These are phyloP conservation scores for Trametes meyenii DNA, from an alignment of 768 basidiomycete genomes.

Conservation along the genomic window DNA sequence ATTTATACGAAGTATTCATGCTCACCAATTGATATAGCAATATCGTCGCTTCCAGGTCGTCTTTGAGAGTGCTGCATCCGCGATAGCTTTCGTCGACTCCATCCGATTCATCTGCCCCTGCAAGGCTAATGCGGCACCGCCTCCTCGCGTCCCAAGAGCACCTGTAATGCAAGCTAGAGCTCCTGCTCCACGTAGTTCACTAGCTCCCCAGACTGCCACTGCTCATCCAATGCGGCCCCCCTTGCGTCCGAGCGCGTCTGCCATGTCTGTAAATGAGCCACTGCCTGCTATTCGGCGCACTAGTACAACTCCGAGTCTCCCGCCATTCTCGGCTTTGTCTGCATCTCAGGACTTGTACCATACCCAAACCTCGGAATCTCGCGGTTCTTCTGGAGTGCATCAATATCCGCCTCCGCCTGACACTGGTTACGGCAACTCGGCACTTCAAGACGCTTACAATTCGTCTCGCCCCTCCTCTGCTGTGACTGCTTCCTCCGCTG, in stretches of 20 bases:
- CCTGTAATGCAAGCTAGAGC: neutral
- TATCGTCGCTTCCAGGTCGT: conserved; percentile 80
- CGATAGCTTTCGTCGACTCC: conserved; percentile 59
- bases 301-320: neutral
- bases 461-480: conserved; percentile 18
- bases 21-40: conserved; percentile 42
- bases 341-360: neutral
- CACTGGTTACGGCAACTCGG: neutral
- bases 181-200: neutral
- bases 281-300: neutral
- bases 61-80: conserved; percentile 53
- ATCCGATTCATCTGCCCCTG: conserved; percentile 76
- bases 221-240: neutral
- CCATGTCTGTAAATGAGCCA: neutral
- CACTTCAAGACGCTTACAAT: neutral
- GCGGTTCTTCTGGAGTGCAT: neutral
- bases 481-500: conserved; percentile 1
- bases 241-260: neutral
- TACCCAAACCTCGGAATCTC: neutral
- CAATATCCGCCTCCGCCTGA: neutral
- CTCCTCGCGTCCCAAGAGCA: conserved; percentile 12
- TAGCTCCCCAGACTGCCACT: neutral
- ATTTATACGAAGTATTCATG: conserved; percentile 2
- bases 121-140: conserved; percentile 53
- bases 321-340: neutral